These are phyloP conservation scores for Pseudofabraea citricarpa DNA, from an alignment of 2,329 filamentous ascomycete species.

Conservation along the genomic window DNA sequence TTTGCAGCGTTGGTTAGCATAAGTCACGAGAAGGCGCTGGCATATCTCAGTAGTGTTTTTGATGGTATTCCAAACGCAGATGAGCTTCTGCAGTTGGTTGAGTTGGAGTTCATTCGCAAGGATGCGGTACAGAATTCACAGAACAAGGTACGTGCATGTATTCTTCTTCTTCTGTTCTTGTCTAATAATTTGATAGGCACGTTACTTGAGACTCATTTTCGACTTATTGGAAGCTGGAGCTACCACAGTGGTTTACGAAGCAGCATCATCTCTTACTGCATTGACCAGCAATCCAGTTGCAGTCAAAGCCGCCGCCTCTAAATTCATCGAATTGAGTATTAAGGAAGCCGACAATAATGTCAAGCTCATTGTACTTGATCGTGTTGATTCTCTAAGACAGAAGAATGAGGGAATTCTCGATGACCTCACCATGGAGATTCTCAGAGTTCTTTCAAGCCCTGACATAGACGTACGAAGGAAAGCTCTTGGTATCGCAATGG, in stretches of 20 bases:
- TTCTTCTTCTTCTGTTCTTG: conserved; percentile 4
- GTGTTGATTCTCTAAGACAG: conserved; percentile 80
- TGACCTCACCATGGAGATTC: conserved; percentile 93
- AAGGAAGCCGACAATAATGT: conserved; percentile 99
- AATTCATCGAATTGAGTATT: conserved; percentile 95
- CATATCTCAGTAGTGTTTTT: conserved; percentile 84
- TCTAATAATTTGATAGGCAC: conserved; percentile 51
- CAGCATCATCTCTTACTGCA: conserved; percentile 87
- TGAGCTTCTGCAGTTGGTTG: conserved; percentile 86
- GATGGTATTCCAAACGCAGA: conserved; percentile 93
- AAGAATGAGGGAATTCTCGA: conserved; percentile 90
- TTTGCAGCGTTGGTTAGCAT: conserved; percentile 89
- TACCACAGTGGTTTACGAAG: conserved; percentile 95
- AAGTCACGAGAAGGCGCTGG: conserved; percentile 86
- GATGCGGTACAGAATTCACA: conserved; percentile 92
- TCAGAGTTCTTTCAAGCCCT: conserved; percentile 89
- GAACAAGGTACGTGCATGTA: conserved; percentile 69
- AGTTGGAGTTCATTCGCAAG: conserved; percentile 96
- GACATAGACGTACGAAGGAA: conserved; percentile 95
- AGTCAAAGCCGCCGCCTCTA: conserved; percentile 91
- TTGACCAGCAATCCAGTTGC: conserved; percentile 95
- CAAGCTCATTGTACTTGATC: conserved; percentile 94
- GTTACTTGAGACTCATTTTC: conserved; percentile 91
- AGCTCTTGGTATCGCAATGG: conserved; percentile 81
- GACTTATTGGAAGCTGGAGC: conserved; percentile 90